A percentile compares a stretch with the other conserved stretches of the same genome.
phyloP scores from a whole-genome alignment of 2,329 filamentous ascomycete genomes.

The Ophiocordyceps camponoti-rufipedis region DNA sequence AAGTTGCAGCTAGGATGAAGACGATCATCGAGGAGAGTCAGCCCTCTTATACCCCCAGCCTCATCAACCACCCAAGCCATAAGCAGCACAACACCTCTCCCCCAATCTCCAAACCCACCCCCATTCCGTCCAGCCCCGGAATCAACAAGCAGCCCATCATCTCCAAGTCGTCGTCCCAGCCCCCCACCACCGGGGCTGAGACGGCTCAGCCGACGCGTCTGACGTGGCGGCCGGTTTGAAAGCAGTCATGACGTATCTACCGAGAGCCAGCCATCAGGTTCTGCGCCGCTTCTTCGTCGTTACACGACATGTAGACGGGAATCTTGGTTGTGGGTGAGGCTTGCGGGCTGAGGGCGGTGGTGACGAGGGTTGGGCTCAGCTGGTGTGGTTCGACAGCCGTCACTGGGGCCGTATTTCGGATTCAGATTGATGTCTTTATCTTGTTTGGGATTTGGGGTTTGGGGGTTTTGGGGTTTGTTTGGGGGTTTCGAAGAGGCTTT shows the following conservation, averaged over 20 bases:
- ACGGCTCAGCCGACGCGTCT: neutral
- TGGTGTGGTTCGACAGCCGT: neutral
- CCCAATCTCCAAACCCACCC: neutral
- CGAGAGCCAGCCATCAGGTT: no score
- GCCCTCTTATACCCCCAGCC: neutral
- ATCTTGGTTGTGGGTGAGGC: neutral
- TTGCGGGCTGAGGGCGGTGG: neutral
- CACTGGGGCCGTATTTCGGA: neutral
- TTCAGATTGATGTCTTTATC: no score
- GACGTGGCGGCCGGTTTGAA: neutral
- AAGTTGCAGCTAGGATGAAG: no score
- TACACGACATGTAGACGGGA: neutral
- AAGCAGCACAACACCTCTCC: no score
- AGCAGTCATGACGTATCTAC: no score
- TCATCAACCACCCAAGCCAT: neutral
- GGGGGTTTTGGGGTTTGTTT: no score
- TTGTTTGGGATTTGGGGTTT: no score
- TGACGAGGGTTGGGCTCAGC: neutral
- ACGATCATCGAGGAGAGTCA: neutral
- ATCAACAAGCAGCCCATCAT: neutral
- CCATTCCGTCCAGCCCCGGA: neutral
- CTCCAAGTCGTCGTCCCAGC: neutral
- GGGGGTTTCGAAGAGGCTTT: no score
- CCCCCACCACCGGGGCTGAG: neutral
- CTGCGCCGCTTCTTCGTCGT: no score